Evolutionary conservation across 2,329 filamentous ascomycete species (phyloP), one percentile per base, ranked within the genome.

Genomic region (Blastomyces emzantsi): DNA sequence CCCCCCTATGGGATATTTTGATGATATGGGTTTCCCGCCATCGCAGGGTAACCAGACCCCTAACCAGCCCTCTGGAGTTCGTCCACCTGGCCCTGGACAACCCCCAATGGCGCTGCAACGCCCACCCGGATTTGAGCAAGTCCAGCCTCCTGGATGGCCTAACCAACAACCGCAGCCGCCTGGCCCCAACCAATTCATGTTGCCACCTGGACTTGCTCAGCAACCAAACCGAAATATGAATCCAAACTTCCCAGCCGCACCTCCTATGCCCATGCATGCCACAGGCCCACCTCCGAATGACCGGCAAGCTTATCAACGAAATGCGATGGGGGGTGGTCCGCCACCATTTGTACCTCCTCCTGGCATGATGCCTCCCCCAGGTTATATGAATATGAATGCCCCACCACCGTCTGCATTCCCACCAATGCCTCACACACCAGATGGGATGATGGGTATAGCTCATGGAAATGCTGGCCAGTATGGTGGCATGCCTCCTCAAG

Each of bases 321-420:
- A 70, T 52, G 70, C 62, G 17, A 47, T 70, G 28, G 70, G 68
- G 43, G 71, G 65, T 64, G 68, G 67, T 30, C 62, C 72, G 6
- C 66, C 69, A 17, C 70, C 68, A 39, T 75, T 73, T 61, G 73
- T 71, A 1, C 73, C 72, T 60, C 77, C 77, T 15, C 77, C 77
- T 6, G 77, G 76, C 58, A 78, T 79, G 74, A 76, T 77, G 69
- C 77, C 77, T 36, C 78, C 77, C 30, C 78, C 77, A 3, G 77
- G 77, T 30, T 80, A 78, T 64, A 75, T 79, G 70, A 69, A 67
- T 64, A 69, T 69, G 72, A 77, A 75, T 57, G 75, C 73, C 4
- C 76, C 75, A 6, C 64, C 64, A 25, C 65, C 65, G 15, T 72
- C 72, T 54, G 75, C 70, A 3, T 77, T 77, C 60, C 75, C 75